Base-by-base conservation (phyloP, 768 basidiomycete species). In the Boletus eberwhitei region DNA sequence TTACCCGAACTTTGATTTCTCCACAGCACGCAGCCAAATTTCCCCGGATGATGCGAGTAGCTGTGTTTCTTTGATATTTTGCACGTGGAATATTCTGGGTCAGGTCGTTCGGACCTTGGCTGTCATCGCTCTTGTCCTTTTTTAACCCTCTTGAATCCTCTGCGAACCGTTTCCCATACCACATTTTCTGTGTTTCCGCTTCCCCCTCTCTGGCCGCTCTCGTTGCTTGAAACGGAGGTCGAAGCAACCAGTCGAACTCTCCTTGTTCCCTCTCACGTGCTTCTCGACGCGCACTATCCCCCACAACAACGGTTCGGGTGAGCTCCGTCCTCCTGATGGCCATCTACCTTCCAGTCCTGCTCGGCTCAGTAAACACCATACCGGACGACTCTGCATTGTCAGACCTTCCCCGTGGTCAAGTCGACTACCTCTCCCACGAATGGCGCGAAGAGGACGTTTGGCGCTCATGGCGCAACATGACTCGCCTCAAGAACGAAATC, bases 381-480 rank as follows among this genome's bases (percentile, higher is more conserved):
- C 83, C 87, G 8, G 90, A 93, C 75, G 90, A 92, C 75, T 83
- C 85, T 3, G 80, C 86, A 46, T 76, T 97, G 52, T 84, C 86
- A n/a, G 88, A 90, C 45, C 81, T 88, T 14, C 90, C 96, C 24
- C 84, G 85, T 38, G 92, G 89, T 48, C 95, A 96, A 77, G 96
- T 99, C 66, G 96, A 99, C 81, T 99, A 99, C 73, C 87, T 99
- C 62, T 94, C 90, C 38, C 94, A 98, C 71, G 83, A 97, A 51
- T 99, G 96, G 96, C 79, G 86, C 61, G 96, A 99, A 72, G 96
- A 98, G 72, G 96, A 99, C 71, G 92, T 98, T 12, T 97, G 93
- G 93, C 86, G 90, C 52, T 90, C 88, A n/a, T 99, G 96, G 96
- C 81, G 95, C 60, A 92, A 86, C 69, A 98, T 98, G 93, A 98